These are phyloP conservation scores for Hygrophorus pudorinus DNA, from an alignment of 768 basidiomycete genomes.

Conservation along the genomic window DNA sequence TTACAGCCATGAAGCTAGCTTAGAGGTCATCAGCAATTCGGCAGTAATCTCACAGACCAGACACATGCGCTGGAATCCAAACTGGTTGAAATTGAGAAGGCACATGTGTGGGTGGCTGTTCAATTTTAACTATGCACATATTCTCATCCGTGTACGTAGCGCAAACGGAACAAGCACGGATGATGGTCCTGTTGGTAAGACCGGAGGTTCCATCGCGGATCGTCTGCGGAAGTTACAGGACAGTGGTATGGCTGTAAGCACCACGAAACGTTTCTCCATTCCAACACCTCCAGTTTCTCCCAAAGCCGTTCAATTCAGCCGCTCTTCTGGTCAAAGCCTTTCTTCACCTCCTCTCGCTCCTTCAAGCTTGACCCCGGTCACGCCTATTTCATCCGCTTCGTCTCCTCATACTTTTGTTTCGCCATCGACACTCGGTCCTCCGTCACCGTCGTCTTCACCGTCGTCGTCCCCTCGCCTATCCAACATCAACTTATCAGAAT, in stretches of 20 bases:
- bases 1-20: constrained; percentile 6
- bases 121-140: constrained; percentile 10
- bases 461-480: constrained; percentile 42
- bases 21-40: constrained; percentile 20
- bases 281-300: constrained; percentile 35
- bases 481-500: constrained; percentile 38
- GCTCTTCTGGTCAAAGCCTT: constrained; percentile 15
- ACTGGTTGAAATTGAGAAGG: constrained; percentile 32
- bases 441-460: constrained; percentile 63
- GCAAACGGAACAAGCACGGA: constrained; percentile 15
- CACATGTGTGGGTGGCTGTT: background rate
- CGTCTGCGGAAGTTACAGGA: constrained; percentile 67
- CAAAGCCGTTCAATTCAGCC: constrained; percentile 10
- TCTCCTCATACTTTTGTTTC: constrained; percentile 62
- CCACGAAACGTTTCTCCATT: constrained; percentile 46
- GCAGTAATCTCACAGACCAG: constrained; percentile 27
- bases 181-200: constrained; percentile 27
- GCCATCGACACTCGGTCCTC: constrained; percentile 62
- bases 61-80: constrained; percentile 35
- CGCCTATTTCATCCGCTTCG: constrained; percentile 25
- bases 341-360: constrained; percentile 19
- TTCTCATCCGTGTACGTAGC: constrained; percentile 16
- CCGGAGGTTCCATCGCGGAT: constrained; percentile 72
- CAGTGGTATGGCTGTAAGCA: constrained; percentile 54
- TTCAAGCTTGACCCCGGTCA: constrained; percentile 20